phyloP scores from a whole-genome alignment of 176 grass and related monocot species.

The Rhynchospora pubera region DNA sequence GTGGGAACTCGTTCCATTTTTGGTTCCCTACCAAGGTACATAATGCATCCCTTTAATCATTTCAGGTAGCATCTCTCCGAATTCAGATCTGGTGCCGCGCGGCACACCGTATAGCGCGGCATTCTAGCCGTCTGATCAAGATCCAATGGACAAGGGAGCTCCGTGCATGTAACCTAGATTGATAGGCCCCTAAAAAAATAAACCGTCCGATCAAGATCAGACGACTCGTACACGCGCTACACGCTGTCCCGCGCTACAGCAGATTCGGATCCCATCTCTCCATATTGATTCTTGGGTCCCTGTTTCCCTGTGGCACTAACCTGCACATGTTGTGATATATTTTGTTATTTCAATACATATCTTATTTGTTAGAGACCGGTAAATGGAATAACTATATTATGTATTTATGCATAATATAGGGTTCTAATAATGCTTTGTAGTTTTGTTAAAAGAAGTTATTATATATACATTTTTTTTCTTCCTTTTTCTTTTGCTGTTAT shows the following conservation, averaged over 20 bases:
- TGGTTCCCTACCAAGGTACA: slow-evolving; percentile 13
- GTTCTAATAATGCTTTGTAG: not conserved
- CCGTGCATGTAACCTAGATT: no score
- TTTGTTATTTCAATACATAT: not conserved
- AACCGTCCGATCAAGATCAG: no score
- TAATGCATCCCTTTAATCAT: slow-evolving; percentile 13
- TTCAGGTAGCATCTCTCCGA: not conserved
- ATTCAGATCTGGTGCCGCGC: no score
- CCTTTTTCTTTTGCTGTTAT: not conserved
- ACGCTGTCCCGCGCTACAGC: no score
- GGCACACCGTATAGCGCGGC: no score
- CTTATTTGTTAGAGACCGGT: not conserved
- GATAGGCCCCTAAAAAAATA: no score
- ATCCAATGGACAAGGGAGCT: no score
- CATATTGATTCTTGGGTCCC: not conserved
- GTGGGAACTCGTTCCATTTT: slow-evolving; percentile 12
- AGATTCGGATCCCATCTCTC: no score
- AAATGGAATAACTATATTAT: not conserved
- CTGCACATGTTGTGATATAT: not conserved
- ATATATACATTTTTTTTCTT: not conserved
- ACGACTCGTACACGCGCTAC: no score
- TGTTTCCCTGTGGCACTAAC: not conserved
- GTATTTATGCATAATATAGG: not conserved
- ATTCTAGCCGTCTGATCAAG: no score
- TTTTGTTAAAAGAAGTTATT: not conserved